Evolutionary conservation across 2,329 filamentous ascomycete genomes (phyloP).

Genomic region (Teratosphaeriaceae sp.): DNA sequence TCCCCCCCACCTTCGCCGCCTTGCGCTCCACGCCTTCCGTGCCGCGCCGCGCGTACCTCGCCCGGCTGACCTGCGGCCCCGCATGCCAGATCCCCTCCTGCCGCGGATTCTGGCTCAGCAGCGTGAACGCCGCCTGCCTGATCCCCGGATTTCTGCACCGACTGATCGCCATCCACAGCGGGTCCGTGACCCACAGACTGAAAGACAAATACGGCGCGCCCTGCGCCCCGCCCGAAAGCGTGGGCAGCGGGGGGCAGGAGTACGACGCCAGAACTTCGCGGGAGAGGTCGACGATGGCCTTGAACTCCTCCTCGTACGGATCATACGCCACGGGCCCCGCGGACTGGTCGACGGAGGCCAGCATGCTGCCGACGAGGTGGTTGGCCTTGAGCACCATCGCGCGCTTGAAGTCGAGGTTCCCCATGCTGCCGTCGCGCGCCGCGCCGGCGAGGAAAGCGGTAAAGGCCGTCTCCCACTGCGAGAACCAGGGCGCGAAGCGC

Average conservation of each 20-base stretch:
- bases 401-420: conserved; percentile 26
- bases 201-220: conserved; percentile 27
- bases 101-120: conserved; percentile 26
- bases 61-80: conserved; percentile 23
- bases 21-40: conserved; percentile 9
- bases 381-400: conserved; percentile 31
- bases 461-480: conserved; percentile 25
- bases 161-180: conserved; percentile 29
- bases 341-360: conserved; percentile 26
- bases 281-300: conserved; percentile 28
- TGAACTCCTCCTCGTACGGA: conserved; percentile 26
- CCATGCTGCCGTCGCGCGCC: conserved; percentile 21
- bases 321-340: conserved; percentile 26
- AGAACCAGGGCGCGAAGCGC: conserved; percentile 26
- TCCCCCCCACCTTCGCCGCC: conserved; percentile 14
- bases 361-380: conserved; percentile 27
- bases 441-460: conserved; percentile 21
- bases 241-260: conserved; percentile 26
- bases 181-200: conserved; percentile 29
- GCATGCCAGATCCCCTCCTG: conserved; percentile 30
- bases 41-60: conserved; percentile 18
- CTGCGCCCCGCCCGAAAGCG: conserved; percentile 21
- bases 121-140: conserved; percentile 26
- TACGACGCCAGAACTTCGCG: conserved; percentile 27
- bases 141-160: conserved; percentile 26